Evolutionary conservation across 768 basidiomycete species (phyloP), one percentile per base, ranked within the genome.

Genomic region (Nevesoporus exiguus): DNA sequence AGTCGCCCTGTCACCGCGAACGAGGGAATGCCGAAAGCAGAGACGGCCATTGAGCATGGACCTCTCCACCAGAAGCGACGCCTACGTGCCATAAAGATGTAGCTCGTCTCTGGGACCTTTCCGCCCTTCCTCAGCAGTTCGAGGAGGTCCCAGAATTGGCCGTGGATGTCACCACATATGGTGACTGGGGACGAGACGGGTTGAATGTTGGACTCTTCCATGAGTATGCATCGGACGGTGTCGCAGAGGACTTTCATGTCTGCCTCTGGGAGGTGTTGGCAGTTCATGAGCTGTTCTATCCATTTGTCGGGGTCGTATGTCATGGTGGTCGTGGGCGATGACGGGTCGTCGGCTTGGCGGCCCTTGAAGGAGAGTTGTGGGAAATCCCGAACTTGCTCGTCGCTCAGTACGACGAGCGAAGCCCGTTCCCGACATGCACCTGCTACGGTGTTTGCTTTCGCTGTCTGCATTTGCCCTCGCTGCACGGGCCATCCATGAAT

Each of bases 121-220:
- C 94, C 92, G 2, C 93, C 93, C 52, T 91, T 86, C 61, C 88
- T 75, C 62, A 97, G 76, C 47, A 99, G 74, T 73, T 99, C 94
- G 31, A 96, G 78, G 44, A 98, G 76, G 66, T 98, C 96, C 88
- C 93, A 98, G 73, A 97, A 97, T 69, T 98, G 96, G 24, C 95
- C 95, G 64, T 98, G 95, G 48, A 98, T 96, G 67, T 98, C 95
- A 29, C 95, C 95, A 66, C 90, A 92, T 60, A 93, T 88, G 29
- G 96, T 98, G 34, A 98, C 96, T 1, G 96, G 96, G 59, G 84
- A 90, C 31, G 90, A 90, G 49, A 99, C 92, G 30, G 95, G 95
- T 66, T 98, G 94, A 52, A 98, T 95, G 68, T 98, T 99, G 51
- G 89, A 93, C 70, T 99, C 96, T 70, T 99, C 96, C 69, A 98